These are phyloP conservation scores for Lepidium campestre DNA, from an alignment of 441 rosid genomes.

Conservation along the genomic window DNA sequence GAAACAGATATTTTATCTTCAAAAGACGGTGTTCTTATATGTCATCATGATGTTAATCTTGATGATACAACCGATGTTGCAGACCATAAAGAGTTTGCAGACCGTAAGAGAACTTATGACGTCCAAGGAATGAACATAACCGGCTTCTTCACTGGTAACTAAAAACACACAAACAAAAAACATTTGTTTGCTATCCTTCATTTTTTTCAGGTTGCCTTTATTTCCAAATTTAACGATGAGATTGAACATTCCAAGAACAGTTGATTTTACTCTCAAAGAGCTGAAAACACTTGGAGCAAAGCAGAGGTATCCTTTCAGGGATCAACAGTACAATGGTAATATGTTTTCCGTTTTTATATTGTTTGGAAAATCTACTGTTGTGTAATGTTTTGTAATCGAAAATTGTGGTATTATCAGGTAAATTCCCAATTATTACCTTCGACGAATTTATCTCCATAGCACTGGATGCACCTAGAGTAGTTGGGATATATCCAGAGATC, in stretches of 20 bases:
- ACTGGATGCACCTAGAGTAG: constrained; percentile 75
- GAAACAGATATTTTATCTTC: constrained; percentile 83
- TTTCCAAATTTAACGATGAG: neutral
- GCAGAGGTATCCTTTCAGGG: constrained; percentile 72
- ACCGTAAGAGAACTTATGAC: constrained; percentile 74
- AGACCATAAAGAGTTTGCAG: constrained; percentile 65
- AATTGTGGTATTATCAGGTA: constrained; percentile 41
- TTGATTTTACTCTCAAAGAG: constrained; percentile 81
- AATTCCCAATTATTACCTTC: constrained; percentile 70
- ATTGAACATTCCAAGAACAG: constrained; percentile 32
- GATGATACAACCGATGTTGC: constrained; percentile 74
- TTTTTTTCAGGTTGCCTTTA: neutral
- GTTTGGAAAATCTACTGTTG: neutral
- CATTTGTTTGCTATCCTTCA: neutral
- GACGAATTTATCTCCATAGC: constrained; percentile 91
- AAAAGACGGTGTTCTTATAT: constrained; percentile 84
- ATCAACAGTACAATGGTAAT: constrained; percentile 81
- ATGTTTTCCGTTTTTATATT: neutral
- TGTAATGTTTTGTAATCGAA: neutral
- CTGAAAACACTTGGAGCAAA: constrained; percentile 63
- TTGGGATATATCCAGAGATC: constrained; percentile 96
- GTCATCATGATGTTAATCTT: constrained; percentile 78
- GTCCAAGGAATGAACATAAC: constrained; percentile 71
- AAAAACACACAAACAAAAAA: neutral
- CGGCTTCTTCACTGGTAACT: constrained; percentile 73